Percentiles rank a stretch among this genome's conserved stretches.
Conservation (phyloP, 169 alveolate genomes). For the Plasmodium relictum region DNA sequence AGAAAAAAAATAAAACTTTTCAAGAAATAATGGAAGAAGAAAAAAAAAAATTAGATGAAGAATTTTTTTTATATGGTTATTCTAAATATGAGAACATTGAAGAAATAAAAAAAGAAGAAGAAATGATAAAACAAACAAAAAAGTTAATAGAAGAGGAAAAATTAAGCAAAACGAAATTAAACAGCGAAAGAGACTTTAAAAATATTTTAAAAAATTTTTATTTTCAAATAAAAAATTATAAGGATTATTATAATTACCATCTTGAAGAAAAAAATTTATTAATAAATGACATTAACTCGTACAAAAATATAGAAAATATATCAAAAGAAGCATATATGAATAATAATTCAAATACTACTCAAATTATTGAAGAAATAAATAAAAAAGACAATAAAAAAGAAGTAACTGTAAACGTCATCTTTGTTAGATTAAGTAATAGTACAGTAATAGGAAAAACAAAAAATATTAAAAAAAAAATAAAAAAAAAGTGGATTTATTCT, state of each 20-base stretch:
- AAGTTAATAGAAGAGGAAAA: conserved; percentile 57
- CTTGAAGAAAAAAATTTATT: not conserved
- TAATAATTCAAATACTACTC: not conserved
- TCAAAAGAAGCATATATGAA: not conserved
- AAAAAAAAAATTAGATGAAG: conserved; percentile 76
- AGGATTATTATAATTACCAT: conserved; percentile 31
- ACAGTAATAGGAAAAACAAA: conserved; percentile 82
- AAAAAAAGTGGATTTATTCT: conserved; percentile 79
- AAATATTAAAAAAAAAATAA: conserved; percentile 79
- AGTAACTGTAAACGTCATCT: conserved; percentile 80
- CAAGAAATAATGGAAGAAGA: conserved; percentile 72
- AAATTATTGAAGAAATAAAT: not conserved
- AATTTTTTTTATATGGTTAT: conserved; percentile 68
- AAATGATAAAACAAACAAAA: conserved; percentile 56
- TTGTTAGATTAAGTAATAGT: conserved; percentile 84
- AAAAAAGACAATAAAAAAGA: conserved; percentile 15
- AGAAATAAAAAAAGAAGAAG: conserved; percentile 69
- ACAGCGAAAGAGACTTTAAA: conserved; percentile 55
- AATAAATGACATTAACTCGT: not conserved
- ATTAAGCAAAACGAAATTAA: conserved; percentile 10
- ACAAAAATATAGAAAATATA: not conserved
- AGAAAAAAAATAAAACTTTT: conserved; percentile 35
- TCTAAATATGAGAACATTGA: conserved; percentile 71
- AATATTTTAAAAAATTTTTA: conserved; percentile 55
- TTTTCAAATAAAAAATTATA: conserved; percentile 34